Conservation (phyloP, 1,284 basidiomycete species). For the Cystobasidium pallidum region DNA sequence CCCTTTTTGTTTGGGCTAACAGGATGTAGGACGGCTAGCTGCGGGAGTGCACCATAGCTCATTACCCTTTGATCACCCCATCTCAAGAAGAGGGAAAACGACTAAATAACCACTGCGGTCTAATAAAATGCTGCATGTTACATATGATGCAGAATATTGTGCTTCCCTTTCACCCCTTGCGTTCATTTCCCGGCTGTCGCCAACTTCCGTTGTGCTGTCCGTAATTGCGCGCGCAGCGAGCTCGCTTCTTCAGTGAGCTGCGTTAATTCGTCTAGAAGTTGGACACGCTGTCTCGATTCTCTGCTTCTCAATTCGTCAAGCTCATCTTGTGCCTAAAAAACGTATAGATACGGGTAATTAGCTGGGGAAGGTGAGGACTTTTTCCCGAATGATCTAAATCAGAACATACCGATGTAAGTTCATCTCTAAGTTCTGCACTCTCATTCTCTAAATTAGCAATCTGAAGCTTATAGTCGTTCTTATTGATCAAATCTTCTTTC, state of each 20-base stretch:
- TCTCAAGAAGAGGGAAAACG: no score
- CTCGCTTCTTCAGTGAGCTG: slow-evolving; percentile 37
- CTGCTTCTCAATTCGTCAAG: slow-evolving; percentile 48
- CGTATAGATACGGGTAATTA: neutral
- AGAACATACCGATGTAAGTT: slow-evolving; percentile 44
- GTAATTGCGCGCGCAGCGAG: slow-evolving; percentile 26
- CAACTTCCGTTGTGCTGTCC: slow-evolving; percentile 37
- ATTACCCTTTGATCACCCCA: no score
- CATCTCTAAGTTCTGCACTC: slow-evolving; percentile 48
- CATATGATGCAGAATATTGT: neutral
- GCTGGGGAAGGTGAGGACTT: neutral
- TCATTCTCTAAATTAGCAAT: slow-evolving; percentile 21
- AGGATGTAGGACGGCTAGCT: no score
- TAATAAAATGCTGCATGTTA: neutral
- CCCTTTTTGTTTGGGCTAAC: no score
- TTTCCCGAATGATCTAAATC: neutral
- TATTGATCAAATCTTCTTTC: slow-evolving; percentile 14
- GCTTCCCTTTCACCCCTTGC: neutral
- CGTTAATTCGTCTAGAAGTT: slow-evolving; percentile 47
- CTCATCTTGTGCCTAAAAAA: slow-evolving; percentile 47
- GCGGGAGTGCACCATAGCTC: no score
- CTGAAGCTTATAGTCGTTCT: neutral
- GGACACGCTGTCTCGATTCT: slow-evolving; percentile 47
- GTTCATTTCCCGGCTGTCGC: neutral
- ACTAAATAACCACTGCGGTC: no score